Base-by-base conservation (phyloP, 208 protist genomes). In the Leishmania amazonensis region DNA sequence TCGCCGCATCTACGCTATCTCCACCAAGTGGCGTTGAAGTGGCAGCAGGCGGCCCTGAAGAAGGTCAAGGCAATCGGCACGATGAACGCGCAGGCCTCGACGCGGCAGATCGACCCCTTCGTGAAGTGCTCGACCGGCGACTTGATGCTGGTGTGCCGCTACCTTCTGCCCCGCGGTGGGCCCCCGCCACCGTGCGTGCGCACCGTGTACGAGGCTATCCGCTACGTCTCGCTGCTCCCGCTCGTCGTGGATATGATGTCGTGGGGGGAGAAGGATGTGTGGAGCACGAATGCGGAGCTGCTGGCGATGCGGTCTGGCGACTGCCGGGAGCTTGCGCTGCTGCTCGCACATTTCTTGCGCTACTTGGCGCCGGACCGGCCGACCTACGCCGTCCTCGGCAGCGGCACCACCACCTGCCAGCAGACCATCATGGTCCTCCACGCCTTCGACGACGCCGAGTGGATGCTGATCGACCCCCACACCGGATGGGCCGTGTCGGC, bases 291-390 rank as follows among this genome's bases (percentile, higher is more conserved):
- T 71, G 91, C 83, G 3, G 92, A 97, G 81, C 76, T 95, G 51
- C 87, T 97, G 3, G 84, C 85, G 21, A 86, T 89, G 81, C 87
- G 89, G 64, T 86, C 84, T 21, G 89, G 91, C 57, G 90, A 93
- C 80, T 96, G 94, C 86, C 87, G 91, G 83, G 94, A 96, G 82
- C 90, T 96, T 42, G 93, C 90, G 21, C 82, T 97, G 76, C 89
- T 97, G 47, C 88, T 97, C 54, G 88, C 82, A 31, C 92, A 97
- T 85, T 92, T 97, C 49, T 81, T 97, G 67, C 88, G 91, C 19
- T 79, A 90, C 80, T 80, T 97, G 38, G 88, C 84, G 15, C 94
- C 92, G 42, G 74, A 85, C 57, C 80, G 87, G 24, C 82, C 87
- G 47, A 92, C 90, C 8, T 96, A 89, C 83, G 82, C 92, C 35